phyloP scores from a whole-genome alignment of 1,139 yeast species.

The Arxiozyma slooffiae region DNA sequence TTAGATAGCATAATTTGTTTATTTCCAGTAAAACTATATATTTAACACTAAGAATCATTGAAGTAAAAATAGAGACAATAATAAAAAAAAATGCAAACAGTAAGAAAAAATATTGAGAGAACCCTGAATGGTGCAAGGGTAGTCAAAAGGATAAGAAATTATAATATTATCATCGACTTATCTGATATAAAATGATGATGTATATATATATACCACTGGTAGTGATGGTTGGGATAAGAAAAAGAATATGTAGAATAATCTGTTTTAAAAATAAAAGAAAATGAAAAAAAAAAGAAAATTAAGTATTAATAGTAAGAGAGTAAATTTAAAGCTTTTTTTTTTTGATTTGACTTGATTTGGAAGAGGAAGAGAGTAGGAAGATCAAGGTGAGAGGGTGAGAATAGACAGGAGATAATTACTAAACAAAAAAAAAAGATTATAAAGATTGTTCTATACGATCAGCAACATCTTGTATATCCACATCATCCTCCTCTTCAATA shows the following conservation, averaged over 20 bases:
- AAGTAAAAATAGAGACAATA: too few relatives aligned
- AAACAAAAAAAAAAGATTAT: neutral
- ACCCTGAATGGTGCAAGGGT: neutral
- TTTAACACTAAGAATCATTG: too few relatives aligned
- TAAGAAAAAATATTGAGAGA: too few relatives aligned
- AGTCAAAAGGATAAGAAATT: neutral
- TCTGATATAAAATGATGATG: neutral
- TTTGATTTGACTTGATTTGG: neutral
- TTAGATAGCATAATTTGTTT: neutral
- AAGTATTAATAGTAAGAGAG: neutral
- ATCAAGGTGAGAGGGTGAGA: too few relatives aligned
- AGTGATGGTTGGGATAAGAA: too few relatives aligned
- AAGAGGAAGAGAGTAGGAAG: neutral
- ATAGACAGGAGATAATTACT: neutral
- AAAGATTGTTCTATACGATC: neutral
- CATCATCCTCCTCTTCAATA: neutral
- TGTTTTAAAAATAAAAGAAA: neutral
- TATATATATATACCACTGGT: too few relatives aligned
- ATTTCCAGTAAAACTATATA: too few relatives aligned
- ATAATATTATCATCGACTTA: too few relatives aligned
- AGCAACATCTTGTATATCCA: neutral
- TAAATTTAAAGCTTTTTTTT: too few relatives aligned
- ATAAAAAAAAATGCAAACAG: too few relatives aligned
- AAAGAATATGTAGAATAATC: too few relatives aligned
- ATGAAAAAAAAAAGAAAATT: too few relatives aligned